Evolutionary conservation across 306 rosid genomes (phyloP).

Genomic region (Acacia melanoxylon): DNA sequence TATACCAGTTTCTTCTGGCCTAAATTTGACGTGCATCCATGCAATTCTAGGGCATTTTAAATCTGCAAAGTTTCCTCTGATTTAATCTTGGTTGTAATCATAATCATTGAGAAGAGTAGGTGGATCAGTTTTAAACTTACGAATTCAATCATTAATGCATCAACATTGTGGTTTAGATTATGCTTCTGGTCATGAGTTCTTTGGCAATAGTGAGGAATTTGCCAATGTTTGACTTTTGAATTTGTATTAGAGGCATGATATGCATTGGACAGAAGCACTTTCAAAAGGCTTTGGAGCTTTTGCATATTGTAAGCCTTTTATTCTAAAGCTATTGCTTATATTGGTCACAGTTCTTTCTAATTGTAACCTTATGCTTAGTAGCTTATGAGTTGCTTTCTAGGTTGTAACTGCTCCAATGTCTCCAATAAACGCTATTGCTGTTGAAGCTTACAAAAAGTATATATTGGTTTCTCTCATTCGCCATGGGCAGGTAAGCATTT

Average conservation of each 20-base stretch:
- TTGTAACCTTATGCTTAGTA: conserved; percentile 18
- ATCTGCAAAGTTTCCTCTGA: background rate
- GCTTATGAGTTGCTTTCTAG: conserved; percentile 47
- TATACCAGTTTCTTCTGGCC: background rate
- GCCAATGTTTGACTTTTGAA: conserved; percentile 34
- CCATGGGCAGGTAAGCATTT: conserved; percentile 71
- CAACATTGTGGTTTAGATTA: conserved; percentile 6
- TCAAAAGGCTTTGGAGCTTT: conserved; percentile 88
- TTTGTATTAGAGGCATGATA: conserved; percentile 78
- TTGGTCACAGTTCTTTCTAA: conserved; percentile 22
- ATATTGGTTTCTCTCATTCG: conserved; percentile 85
- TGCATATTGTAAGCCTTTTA: conserved; percentile 69
- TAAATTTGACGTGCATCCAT: background rate
- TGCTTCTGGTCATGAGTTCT: conserved; percentile 19
- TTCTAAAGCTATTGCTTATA: conserved; percentile 8
- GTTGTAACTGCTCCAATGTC: conserved; percentile 97
- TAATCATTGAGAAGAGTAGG: background rate
- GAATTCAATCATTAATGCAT: background rate
- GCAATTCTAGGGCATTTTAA: conserved; percentile 8
- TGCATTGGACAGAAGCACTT: conserved; percentile 86
- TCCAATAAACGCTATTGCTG: conserved; percentile 69
- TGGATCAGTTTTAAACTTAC: background rate
- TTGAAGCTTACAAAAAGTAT: conserved; percentile 93
- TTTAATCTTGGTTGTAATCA: background rate
- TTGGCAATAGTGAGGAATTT: conserved; percentile 14